phyloP scores from a whole-genome alignment of 75 land plant species.

The Sequoiadendron giganteum region DNA sequence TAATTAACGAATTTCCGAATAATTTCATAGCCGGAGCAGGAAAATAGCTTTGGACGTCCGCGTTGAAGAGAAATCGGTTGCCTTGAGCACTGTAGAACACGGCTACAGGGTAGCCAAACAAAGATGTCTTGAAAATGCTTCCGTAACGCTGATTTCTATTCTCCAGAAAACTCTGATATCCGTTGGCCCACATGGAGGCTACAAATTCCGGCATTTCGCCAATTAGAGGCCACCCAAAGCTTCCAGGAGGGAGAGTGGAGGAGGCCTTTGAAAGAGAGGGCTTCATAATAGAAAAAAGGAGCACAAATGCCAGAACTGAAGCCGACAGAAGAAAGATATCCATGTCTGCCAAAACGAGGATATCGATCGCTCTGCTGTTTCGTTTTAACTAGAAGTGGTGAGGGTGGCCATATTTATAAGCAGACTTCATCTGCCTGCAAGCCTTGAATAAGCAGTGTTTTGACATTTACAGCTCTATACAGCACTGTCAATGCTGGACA shows the following conservation, averaged over 20 bases:
- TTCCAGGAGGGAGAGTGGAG: conserved; percentile 20
- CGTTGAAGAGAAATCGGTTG: conserved; percentile 48
- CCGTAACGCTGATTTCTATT: conserved; percentile 12
- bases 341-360: too few species aligned
- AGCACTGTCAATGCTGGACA: too few species aligned
- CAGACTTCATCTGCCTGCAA: too few species aligned
- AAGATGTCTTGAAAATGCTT: conserved; percentile 35
- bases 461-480: too few species aligned
- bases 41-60: conserved; percentile 28
- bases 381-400: too few species aligned
- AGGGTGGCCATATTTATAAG: too few species aligned
- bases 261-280: too few species aligned
- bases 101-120: conserved; percentile 23
- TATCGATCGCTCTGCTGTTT: too few species aligned
- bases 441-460: too few species aligned
- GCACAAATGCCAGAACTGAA: too few species aligned
- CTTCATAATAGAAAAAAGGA: too few species aligned
- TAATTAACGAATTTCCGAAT: not conserved
- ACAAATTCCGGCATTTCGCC: conserved; percentile 26
- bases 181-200: not conserved
- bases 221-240: conserved; percentile 33
- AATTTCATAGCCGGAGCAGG: conserved; percentile 1
- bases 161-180: conserved; percentile 14
- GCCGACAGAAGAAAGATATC: too few species aligned
- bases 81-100: conserved; percentile 35